phyloP scores from a whole-genome alignment of 148 eudicot genomes.

The Gaultheria prostrata region DNA sequence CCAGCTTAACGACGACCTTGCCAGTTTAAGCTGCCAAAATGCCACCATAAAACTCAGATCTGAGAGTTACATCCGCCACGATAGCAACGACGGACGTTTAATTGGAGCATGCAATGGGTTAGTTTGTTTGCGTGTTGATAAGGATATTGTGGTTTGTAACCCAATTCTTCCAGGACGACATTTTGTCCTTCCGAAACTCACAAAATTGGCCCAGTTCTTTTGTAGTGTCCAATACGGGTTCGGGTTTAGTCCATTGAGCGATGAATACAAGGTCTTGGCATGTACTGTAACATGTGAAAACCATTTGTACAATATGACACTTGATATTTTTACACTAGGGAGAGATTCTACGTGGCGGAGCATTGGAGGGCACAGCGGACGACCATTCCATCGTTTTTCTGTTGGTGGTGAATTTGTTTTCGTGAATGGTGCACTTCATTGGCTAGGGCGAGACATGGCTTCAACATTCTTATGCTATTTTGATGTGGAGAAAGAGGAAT shows the following conservation, averaged over 20 bases:
- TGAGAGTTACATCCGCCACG: too few species aligned
- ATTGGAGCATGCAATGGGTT: background rate
- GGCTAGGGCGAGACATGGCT: too few species aligned
- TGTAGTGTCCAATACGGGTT: background rate
- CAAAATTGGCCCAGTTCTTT: background rate
- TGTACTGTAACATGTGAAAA: too few species aligned
- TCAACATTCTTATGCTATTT: too few species aligned
- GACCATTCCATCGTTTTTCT: too few species aligned
- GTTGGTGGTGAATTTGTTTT: background rate
- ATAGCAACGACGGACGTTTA: too few species aligned
- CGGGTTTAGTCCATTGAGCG: background rate
- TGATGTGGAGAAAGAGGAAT: too few species aligned
- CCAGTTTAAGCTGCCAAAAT: background rate
- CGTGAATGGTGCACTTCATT: background rate
- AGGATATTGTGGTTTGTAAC: background rate
- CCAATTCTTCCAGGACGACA: background rate
- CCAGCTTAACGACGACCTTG: background rate
- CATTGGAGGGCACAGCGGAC: background rate
- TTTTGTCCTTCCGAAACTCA: background rate
- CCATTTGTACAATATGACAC: too few species aligned
- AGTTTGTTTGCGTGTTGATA: background rate
- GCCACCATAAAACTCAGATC: too few species aligned
- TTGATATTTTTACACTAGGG: background rate
- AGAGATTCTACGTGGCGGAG: background rate
- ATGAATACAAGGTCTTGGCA: background rate